A percentile compares a stretch with the other conserved stretches of the same genome.
phyloP scores from a whole-genome alignment of 495 filamentous ascomycete genomes.

The Xylaria castorea region DNA sequence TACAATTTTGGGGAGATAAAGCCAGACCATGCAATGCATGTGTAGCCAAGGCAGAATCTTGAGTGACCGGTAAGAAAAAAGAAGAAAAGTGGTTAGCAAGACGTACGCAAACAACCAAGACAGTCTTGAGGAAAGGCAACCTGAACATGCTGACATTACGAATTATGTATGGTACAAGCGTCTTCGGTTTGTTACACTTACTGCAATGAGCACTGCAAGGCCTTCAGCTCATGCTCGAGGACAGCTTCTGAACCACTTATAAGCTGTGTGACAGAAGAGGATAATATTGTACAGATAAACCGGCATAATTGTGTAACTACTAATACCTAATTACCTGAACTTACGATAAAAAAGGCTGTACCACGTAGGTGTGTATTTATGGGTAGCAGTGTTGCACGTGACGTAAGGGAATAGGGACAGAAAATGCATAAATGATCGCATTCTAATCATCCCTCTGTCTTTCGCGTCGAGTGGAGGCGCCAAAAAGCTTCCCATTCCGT shows the following conservation, averaged over 20 bases:
- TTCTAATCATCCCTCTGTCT: slow-evolving; percentile 1
- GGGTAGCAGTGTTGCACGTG: background rate
- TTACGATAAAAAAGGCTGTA: background rate
- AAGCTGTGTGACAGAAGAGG: background rate
- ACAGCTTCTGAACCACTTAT: background rate
- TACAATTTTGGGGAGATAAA: background rate
- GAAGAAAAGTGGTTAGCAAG: background rate
- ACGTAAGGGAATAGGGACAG: background rate
- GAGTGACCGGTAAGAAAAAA: background rate
- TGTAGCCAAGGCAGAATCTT: background rate
- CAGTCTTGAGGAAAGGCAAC: background rate
- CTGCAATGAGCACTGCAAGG: background rate
- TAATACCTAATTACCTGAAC: background rate
- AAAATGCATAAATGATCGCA: slow-evolving; percentile 2
- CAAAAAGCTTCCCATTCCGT: slow-evolving; percentile 2
- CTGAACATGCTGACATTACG: background rate
- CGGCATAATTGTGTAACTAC: background rate
- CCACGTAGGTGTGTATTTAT: background rate
- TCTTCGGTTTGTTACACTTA: background rate
- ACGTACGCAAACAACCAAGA: background rate
- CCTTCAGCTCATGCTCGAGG: background rate
- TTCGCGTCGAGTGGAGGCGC: slow-evolving; percentile 16
- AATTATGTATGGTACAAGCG: background rate
- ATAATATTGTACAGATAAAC: background rate
- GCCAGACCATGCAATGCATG: background rate